phyloP scores from a whole-genome alignment of 345 rosid genomes.

The Salix suchowensis region DNA sequence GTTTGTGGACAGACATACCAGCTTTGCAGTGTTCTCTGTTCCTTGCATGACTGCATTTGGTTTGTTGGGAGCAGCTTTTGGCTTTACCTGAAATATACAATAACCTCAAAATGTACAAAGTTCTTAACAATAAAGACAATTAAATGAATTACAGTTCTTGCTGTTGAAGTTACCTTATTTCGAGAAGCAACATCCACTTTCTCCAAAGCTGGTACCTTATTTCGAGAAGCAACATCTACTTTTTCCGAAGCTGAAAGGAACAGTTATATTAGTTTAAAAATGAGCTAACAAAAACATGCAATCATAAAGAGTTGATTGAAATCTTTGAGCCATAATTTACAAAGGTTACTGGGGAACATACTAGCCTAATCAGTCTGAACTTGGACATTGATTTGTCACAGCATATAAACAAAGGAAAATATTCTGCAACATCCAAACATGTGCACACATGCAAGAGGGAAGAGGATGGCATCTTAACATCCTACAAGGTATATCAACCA shows the following conservation, averaged over 20 bases:
- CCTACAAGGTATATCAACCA: background rate
- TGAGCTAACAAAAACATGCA: background rate
- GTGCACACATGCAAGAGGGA: background rate
- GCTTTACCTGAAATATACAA: constrained; percentile 37
- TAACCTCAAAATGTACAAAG: background rate
- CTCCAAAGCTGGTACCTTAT: constrained; percentile 61
- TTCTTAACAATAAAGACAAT: constrained; percentile 2
- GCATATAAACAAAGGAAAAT: background rate
- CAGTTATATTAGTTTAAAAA: constrained; percentile 1
- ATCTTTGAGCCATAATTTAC: background rate
- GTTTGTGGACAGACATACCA: constrained; percentile 38
- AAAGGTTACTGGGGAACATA: background rate
- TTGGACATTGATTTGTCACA: background rate
- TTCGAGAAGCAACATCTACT: constrained; percentile 31
- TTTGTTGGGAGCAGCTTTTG: constrained; percentile 43
- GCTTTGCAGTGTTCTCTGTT: constrained; percentile 42
- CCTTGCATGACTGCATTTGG: constrained; percentile 41
- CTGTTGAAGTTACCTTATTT: constrained; percentile 45
- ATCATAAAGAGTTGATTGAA: background rate
- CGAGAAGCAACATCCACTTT: constrained; percentile 34
- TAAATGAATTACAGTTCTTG: background rate
- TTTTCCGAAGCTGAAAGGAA: constrained; percentile 43
- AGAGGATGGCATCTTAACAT: background rate
- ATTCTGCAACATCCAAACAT: background rate
- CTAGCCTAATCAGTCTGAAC: background rate